Evolutionary conservation across 176 grass and related monocot species (phyloP).

Genomic region (Themeda triandra): DNA sequence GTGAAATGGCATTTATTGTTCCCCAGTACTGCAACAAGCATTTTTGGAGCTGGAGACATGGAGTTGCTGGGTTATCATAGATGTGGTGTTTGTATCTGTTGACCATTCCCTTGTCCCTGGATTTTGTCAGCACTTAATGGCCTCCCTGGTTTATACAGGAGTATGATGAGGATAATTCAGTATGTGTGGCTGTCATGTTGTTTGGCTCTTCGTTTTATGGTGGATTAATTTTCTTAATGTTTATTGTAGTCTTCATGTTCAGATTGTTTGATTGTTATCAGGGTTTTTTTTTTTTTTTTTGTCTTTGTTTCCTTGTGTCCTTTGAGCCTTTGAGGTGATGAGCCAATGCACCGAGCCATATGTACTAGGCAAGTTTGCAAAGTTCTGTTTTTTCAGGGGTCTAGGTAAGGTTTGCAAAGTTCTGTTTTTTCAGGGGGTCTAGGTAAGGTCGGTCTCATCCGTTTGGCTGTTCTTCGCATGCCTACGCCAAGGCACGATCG

Average conservation of each 20-base stretch:
- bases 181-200: not conserved
- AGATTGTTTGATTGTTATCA: not conserved
- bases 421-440: not conserved
- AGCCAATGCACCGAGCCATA: no score
- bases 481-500: no score
- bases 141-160: not conserved
- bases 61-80: not conserved
- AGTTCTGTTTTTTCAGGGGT: not conserved
- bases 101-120: not conserved
- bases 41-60: constrained; percentile 21
- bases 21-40: constrained; percentile 19
- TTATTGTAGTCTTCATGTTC: not conserved
- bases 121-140: not conserved
- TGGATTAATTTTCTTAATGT: not conserved
- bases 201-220: not conserved
- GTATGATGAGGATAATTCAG: not conserved
- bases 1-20: not conserved
- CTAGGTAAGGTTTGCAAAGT: not conserved
- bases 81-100: not conserved
- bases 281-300: no score
- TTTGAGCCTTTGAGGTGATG: no score
- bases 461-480: not conserved
- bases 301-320: no score
- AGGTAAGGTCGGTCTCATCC: not conserved
- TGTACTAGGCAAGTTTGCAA: not conserved